Percentiles rank a stretch among this genome's conserved stretches.
These are phyloP conservation scores for Podospora comata DNA, from an alignment of 495 filamentous ascomycete species.

Conservation along the genomic window DNA sequence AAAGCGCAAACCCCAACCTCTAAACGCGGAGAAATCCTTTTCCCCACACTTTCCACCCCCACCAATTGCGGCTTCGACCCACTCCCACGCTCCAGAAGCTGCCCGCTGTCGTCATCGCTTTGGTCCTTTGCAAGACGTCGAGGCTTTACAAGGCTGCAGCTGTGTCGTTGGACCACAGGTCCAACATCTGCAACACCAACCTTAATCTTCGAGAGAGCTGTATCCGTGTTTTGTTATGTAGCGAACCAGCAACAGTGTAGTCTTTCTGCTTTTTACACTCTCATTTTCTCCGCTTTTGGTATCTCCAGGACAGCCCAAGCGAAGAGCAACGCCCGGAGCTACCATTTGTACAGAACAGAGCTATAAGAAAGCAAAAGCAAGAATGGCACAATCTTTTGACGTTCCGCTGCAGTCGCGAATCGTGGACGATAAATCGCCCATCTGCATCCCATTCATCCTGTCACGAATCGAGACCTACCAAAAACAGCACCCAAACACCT, in stretches of 20 bases:
- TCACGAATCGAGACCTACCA: slow-evolving; percentile 56
- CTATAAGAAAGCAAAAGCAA: background rate
- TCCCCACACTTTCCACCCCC: slow-evolving; percentile 3
- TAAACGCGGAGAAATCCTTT: slow-evolving; percentile 9
- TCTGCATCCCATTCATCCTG: slow-evolving; percentile 84
- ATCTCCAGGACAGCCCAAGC: background rate
- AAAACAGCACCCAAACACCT: slow-evolving; percentile 30
- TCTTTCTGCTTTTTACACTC: background rate
- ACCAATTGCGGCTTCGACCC: background rate
- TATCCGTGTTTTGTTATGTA: background rate
- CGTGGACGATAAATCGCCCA: slow-evolving; percentile 80
- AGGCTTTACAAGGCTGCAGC: slow-evolving; percentile 4
- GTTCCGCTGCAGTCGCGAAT: slow-evolving; percentile 37
- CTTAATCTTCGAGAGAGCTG: background rate
- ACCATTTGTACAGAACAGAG: background rate
- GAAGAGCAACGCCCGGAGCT: background rate
- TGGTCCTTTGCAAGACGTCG: background rate
- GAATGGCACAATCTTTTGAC: slow-evolving; percentile 22
- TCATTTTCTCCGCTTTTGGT: background rate
- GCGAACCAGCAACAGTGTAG: background rate
- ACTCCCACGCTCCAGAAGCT: slow-evolving; percentile 1
- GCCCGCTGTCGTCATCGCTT: slow-evolving; percentile 26
- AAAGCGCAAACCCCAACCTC: background rate
- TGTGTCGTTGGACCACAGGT: background rate
- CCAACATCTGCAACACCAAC: background rate